These are phyloP conservation scores for Colletotrichum zoysiae DNA, from an alignment of 2,329 filamentous ascomycete genomes.

Conservation along the genomic window DNA sequence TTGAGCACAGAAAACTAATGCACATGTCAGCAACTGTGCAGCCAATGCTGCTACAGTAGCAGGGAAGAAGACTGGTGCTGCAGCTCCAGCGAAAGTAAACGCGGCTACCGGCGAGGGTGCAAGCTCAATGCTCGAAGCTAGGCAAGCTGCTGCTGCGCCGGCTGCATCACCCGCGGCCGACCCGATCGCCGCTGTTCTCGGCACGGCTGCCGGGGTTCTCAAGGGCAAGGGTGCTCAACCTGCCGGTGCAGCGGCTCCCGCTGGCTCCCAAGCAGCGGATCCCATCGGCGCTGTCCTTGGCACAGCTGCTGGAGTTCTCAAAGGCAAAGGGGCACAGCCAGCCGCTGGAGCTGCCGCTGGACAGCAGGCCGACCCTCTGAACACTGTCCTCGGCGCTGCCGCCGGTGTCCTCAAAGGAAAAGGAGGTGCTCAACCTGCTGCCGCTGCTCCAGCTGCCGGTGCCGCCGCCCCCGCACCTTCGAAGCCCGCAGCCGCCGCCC, in stretches of 20 bases:
- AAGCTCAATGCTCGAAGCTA: slow-evolving; percentile 12
- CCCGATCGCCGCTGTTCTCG: slow-evolving; percentile 24
- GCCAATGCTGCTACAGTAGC: slow-evolving; percentile 7
- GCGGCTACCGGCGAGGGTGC: slow-evolving; percentile 1
- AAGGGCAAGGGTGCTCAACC: slow-evolving; percentile 34
- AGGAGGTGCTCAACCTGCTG: slow-evolving; percentile 22
- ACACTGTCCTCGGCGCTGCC: slow-evolving; percentile 27
- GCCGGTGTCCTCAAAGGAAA: slow-evolving; percentile 31
- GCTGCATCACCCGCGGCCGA: slow-evolving; percentile 19
- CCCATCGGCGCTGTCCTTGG: slow-evolving; percentile 25
- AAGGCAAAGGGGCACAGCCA: slow-evolving; percentile 25
- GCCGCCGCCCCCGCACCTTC: slow-evolving; percentile 6
- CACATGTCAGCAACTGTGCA: slow-evolving; percentile 11
- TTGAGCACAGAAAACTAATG: not conserved
- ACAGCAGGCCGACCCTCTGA: slow-evolving; percentile 18
- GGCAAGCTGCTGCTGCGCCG: slow-evolving; percentile 28
- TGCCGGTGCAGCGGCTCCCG: slow-evolving; percentile 32
- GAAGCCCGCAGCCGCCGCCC: slow-evolving; percentile 15
- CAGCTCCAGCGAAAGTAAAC: slow-evolving; percentile 24
- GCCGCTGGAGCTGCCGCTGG: slow-evolving; percentile 24
- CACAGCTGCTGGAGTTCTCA: slow-evolving; percentile 33
- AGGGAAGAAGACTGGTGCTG: slow-evolving; percentile 14
- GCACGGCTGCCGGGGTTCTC: slow-evolving; percentile 25
- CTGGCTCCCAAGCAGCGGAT: slow-evolving; percentile 29
- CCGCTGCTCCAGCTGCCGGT: slow-evolving; percentile 9